Evolutionary conservation across 2,329 filamentous ascomycete genomes (phyloP).

Genomic region (Tolypocladium guangdongense): DNA sequence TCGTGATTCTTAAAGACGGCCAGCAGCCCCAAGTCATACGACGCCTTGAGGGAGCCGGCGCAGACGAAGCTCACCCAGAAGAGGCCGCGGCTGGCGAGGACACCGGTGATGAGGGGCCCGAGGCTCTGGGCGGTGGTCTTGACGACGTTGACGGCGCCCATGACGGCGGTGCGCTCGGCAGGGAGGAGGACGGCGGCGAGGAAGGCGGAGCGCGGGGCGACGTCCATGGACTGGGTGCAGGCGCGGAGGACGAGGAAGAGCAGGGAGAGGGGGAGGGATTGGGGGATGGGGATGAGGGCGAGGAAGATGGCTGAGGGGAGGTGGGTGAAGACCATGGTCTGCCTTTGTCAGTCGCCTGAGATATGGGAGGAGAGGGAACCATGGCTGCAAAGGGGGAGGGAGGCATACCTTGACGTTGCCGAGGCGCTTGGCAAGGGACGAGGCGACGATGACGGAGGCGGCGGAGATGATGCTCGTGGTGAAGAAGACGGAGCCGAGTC

Average conservation of each 20-base stretch:
- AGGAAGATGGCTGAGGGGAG: slow-evolving; percentile 58
- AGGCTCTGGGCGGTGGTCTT: slow-evolving; percentile 54
- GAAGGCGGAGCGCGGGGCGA: slow-evolving; percentile 59
- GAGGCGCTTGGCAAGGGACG: slow-evolving; percentile 42
- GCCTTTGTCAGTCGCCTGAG: too few relatives aligned
- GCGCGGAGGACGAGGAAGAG: slow-evolving; percentile 51
- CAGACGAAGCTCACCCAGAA: slow-evolving; percentile 54
- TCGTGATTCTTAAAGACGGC: slow-evolving; percentile 14
- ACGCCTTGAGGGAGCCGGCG: slow-evolving; percentile 51
- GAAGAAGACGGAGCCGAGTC: slow-evolving; percentile 44
- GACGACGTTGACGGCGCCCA: slow-evolving; percentile 59
- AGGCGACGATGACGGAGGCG: slow-evolving; percentile 39
- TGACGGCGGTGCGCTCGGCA: slow-evolving; percentile 57
- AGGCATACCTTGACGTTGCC: slow-evolving; percentile 52
- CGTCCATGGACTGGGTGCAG: slow-evolving; percentile 57
- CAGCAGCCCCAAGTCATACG: slow-evolving; percentile 49
- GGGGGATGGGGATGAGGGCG: slow-evolving; percentile 48
- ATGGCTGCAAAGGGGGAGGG: too few relatives aligned
- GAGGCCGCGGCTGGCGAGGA: slow-evolving; percentile 40
- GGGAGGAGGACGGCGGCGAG: slow-evolving; percentile 53
- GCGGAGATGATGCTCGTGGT: slow-evolving; percentile 40
- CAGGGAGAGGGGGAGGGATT: slow-evolving; percentile 41
- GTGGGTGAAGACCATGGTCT: slow-evolving; percentile 69
- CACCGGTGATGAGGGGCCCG: slow-evolving; percentile 54
- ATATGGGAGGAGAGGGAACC: too few relatives aligned